Evolutionary conservation across 495 filamentous ascomycete genomes (phyloP), one percentile per base, ranked within the genome.

Genomic region (Letharia columbiana): DNA sequence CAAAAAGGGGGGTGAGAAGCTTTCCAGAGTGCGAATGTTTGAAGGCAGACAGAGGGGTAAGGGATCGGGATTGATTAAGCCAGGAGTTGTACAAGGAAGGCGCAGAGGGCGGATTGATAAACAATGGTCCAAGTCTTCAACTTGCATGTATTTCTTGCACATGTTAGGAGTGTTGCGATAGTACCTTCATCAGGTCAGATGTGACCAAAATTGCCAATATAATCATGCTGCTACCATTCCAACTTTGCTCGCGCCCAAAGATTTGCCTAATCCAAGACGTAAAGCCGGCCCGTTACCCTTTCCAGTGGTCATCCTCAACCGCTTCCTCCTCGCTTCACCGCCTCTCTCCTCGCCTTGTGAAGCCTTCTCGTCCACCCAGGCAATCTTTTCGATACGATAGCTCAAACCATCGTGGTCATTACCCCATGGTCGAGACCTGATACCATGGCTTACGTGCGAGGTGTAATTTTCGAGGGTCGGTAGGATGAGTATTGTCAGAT

Each of bases 401-500:
- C 91, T 96, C 78, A 95, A 83, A 2, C 94, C 94, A 66, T 96
- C 91, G 70, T 97, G 92, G 12, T 73, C 69, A 33, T 68, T 73
- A 9, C 79, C 78, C 81, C 91, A 98, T 58, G 85, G 80, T 4
- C 92, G 86, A 63, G 89, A 92, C 72, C 84, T 86, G 64, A 98
- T 80, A 0, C 91, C 94, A 71, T 88, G 91, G 42, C 89, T 78
- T 2, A 87, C 86, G 1, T 85, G 87, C 8, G 85, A 84, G 2
- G 85, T 78, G 69, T 98, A 98, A 60, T 84, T 83, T 66, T 90
- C 83, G 11, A 98, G 79, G 1, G 82, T 76, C 0, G 94, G 94
- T 0, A 98, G 80, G 40, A 98, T 86, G 18, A 97, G 78, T 4
- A 98, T 70, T 13, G 87, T 91, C 60, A 98, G 87, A 68, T 97